A percentile compares a stretch with the other conserved stretches of the same genome.
Evolutionary conservation across 75 land plant species (phyloP).

Genomic region (Isoetes taiwanensis): DNA sequence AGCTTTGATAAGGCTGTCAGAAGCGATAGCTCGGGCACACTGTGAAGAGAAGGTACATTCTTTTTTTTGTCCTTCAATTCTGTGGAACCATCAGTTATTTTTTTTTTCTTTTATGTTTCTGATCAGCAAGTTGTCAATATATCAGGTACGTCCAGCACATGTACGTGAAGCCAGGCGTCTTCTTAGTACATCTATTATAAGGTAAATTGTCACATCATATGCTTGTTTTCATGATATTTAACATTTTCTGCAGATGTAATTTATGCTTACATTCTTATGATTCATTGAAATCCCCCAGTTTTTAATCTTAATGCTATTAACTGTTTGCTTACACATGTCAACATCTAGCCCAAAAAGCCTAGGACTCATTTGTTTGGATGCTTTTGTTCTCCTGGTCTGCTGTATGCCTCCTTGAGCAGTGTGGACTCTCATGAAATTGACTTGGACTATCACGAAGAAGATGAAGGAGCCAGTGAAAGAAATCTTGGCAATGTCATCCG

Average conservation of each 20-base stretch:
- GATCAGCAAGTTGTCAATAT: neutral
- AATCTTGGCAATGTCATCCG: too few species aligned
- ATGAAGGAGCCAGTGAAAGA: too few species aligned
- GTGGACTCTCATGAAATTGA: constrained; percentile 93
- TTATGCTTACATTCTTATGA: too few species aligned
- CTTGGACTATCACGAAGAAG: constrained; percentile 64
- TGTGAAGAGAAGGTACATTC: constrained; percentile 44
- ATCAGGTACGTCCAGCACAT: constrained; percentile 67
- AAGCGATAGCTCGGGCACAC: constrained; percentile 82
- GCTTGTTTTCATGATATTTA: constrained; percentile 1
- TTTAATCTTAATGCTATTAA: neutral
- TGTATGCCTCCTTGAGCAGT: constrained; percentile 52
- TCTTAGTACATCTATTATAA: constrained; percentile 91
- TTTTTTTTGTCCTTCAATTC: neutral
- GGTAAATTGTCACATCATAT: constrained; percentile 31
- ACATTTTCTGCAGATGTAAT: too few species aligned
- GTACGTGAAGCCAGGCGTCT: constrained; percentile 70
- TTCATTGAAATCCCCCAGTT: too few species aligned
- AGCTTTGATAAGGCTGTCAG: constrained; percentile 81
- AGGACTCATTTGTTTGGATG: too few species aligned
- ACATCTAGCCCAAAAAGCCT: too few species aligned
- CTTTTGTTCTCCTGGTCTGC: too few species aligned
- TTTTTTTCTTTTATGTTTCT: neutral
- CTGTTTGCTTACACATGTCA: too few species aligned
- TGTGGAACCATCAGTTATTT: neutral